Evolutionary conservation across 75 land plant species (phyloP).

Genomic region (Sequoiadendron giganteum): DNA sequence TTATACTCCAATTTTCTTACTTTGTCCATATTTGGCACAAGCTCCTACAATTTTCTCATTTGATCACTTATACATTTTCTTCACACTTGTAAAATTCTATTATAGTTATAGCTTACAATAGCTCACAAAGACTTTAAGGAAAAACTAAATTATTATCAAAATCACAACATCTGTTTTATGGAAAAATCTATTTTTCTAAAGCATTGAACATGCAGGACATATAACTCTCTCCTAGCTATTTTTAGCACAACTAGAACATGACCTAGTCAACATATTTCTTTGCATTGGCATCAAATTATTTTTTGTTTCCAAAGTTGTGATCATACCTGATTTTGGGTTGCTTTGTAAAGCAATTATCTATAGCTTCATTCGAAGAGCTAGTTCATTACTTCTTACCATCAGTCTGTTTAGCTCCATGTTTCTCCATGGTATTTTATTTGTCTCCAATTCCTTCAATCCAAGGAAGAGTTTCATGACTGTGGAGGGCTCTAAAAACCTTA

Average conservation of each 20-base stretch:
- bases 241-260: conserved; percentile 85
- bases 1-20: conserved; percentile 20
- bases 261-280: conserved; percentile 35
- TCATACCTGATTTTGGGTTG: background rate
- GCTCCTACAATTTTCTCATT: conserved; percentile 79
- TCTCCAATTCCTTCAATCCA: conserved; percentile 22
- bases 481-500: background rate
- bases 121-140: background rate
- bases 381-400: background rate
- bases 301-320: background rate
- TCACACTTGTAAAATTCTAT: conserved; percentile 47
- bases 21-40: conserved; percentile 95
- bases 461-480: conserved; percentile 21
- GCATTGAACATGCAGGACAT: conserved; percentile 72
- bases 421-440: conserved; percentile 3
- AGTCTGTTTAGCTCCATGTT: conserved; percentile 1
- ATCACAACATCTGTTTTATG: background rate
- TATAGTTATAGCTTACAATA: background rate
- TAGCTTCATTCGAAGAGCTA: conserved; percentile 40
- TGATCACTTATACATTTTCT: conserved; percentile 83
- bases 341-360: conserved; percentile 17
- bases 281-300: background rate
- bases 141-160: background rate
- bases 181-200: background rate
- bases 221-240: conserved; percentile 68